Conservation (phyloP, 2,329 filamentous ascomycete species). For the Lasiodiplodia citricola region DNA sequence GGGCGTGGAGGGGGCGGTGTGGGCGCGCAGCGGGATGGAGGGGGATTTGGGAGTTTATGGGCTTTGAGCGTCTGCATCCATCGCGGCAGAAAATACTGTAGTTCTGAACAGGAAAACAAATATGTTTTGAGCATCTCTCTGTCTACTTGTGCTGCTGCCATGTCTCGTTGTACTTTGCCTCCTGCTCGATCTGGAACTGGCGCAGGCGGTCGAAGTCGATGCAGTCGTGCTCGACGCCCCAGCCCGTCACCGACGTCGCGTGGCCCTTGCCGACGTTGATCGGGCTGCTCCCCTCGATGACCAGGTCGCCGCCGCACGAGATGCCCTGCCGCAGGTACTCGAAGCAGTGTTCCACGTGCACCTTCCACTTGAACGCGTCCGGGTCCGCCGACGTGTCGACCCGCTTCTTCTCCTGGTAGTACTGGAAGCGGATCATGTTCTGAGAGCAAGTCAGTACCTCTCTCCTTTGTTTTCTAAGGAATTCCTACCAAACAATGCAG, state of each 20-base stretch:
- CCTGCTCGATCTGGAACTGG: slow-evolving; percentile 3
- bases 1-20: slow-evolving; percentile 25
- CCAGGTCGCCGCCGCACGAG: slow-evolving; percentile 5
- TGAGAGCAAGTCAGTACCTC: not conserved
- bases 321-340: slow-evolving; percentile 8
- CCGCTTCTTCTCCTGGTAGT: slow-evolving; percentile 3
- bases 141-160: not conserved
- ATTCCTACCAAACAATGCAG: not conserved
- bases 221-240: slow-evolving; percentile 9
- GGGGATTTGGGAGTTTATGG: slow-evolving; percentile 27
- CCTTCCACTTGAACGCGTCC: slow-evolving; percentile 10
- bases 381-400: slow-evolving; percentile 5
- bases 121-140: no score
- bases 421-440: slow-evolving; percentile 12
- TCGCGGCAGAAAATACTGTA: no score
- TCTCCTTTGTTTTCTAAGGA: no score
- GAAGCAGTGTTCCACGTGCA: slow-evolving; percentile 14
- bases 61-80: not conserved
- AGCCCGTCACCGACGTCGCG: slow-evolving; percentile 8
- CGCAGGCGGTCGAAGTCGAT: slow-evolving; percentile 5
- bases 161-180: not conserved
- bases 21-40: slow-evolving; percentile 27
- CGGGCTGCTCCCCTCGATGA: slow-evolving; percentile 9
- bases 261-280: slow-evolving; percentile 5
- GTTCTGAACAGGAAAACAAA: no score